Evolutionary conservation across 139 green algal species (phyloP).

Genomic region (Tetraselmis striata): DNA sequence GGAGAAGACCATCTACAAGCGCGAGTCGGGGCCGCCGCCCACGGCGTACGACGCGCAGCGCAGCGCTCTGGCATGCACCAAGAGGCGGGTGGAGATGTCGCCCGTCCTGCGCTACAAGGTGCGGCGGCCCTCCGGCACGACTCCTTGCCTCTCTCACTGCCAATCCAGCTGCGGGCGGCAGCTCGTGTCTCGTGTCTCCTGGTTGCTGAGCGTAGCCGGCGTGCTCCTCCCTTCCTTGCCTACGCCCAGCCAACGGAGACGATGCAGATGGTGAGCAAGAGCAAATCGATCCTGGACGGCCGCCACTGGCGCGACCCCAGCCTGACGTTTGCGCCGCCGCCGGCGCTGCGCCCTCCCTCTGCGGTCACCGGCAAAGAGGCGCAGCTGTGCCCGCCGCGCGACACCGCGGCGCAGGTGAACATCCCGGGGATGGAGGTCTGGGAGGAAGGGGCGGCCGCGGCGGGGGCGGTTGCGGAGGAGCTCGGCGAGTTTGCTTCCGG

Average conservation of each 20-base stretch:
- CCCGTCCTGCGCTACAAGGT: background rate
- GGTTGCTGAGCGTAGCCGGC: too few relatives aligned
- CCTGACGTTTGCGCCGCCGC: background rate
- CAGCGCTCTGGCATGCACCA: background rate
- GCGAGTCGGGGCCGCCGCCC: background rate
- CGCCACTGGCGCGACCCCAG: background rate
- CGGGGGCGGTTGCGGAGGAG: background rate
- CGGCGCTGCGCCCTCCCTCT: background rate
- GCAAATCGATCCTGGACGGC: background rate
- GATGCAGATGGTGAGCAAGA: background rate
- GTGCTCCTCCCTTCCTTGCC: too few relatives aligned
- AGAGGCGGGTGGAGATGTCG: background rate
- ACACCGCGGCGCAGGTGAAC: background rate
- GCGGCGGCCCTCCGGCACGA: too few relatives aligned
- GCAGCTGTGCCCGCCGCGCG: background rate
- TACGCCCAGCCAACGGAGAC: background rate
- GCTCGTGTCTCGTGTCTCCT: too few relatives aligned
- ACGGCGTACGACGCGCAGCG: background rate
- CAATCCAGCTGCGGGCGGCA: too few relatives aligned
- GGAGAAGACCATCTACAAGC: background rate
- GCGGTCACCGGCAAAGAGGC: background rate
- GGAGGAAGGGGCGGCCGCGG: background rate
- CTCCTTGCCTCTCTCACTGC: too few relatives aligned
- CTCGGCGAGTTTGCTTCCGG: background rate
- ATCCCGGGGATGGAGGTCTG: background rate